Evolutionary conservation across 306 rosid species (phyloP), one percentile per base, ranked within the genome.

Genomic region (Cicer pinnatifidum): DNA sequence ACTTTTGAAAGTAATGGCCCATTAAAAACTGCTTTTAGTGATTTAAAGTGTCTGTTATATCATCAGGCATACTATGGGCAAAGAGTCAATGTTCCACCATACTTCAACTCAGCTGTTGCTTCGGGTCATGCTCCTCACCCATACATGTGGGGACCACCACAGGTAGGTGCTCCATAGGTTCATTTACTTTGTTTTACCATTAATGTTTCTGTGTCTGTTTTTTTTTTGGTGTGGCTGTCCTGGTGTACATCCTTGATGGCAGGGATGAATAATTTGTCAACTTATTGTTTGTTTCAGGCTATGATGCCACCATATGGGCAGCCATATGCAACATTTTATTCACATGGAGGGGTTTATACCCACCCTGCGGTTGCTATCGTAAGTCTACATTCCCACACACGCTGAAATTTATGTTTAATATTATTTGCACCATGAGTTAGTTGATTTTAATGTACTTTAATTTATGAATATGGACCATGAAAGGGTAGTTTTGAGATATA

Each of bases 111-210:
- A 16, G 86, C 92, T 23, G 84, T 82, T 57, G 85, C 90, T 76
- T 77, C 96, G 28, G 96, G 93, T 75, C 99, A 89, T 40, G 83
- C 95, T 66, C 95, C 95, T 71, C 99, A 88, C 71, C 96, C 99
- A 56, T 94, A 88, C 75, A 89, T 94, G 90, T 91, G 99, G 99
- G 92, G 90, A 4, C 91, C 99, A 63, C 91, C 98, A 46, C 99
- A 94, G 95, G 99, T 91, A 84, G 62, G 62, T 59, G 60, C 46
- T 65, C 57, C 37, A 8, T 62, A 11, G 73, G 64, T 57, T 72
- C 54, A 20, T 39, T 75, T 67, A 17, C 57, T 72, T 80, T 51
- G 67, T 78, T 60, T 43, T 56, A 63, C 68, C 62, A 69, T 68
- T 47, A 48, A 13, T 23, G 45, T 78, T 69, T 23, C 16, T 33